phyloP scores from a whole-genome alignment of 495 filamentous ascomycete species.

The Aspergillus coremiiformis region DNA sequence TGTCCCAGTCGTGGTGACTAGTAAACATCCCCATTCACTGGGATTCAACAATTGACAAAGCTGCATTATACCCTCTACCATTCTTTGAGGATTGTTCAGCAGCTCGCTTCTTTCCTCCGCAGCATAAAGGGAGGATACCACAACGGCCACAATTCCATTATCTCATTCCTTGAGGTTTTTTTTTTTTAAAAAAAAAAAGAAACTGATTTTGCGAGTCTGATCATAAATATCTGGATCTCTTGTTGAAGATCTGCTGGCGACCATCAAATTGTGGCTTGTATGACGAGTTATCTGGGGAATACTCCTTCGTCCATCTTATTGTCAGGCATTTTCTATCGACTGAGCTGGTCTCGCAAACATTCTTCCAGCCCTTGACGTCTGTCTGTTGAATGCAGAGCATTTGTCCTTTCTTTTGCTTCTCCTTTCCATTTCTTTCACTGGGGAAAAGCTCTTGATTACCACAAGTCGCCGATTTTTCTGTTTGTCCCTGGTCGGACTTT shows the following conservation, averaged over 20 bases:
- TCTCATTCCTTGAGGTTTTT: no score
- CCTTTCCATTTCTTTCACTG: background rate
- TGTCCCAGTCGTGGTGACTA: no score
- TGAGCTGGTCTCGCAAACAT: slow-evolving; percentile 22
- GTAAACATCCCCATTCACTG: no score
- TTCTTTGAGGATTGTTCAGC: background rate
- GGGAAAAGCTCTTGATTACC: background rate
- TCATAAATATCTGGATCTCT: background rate
- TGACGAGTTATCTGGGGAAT: background rate
- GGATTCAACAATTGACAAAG: no score
- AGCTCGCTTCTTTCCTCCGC: background rate
- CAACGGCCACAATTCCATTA: background rate
- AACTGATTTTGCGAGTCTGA: no score
- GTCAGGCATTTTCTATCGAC: slow-evolving; percentile 4
- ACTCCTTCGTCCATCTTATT: slow-evolving; percentile 1
- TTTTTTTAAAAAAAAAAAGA: no score
- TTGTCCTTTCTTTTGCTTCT: background rate
- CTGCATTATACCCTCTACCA: background rate
- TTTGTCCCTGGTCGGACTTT: slow-evolving; percentile 26
- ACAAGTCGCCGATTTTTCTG: slow-evolving; percentile 13
- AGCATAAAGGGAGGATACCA: background rate
- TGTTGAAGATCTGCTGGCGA: background rate
- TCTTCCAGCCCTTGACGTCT: background rate
- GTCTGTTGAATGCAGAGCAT: background rate
- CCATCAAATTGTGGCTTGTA: background rate